Evolutionary conservation across 768 basidiomycete genomes (phyloP), one percentile per base, ranked within the genome.

Genomic region (Hydnomerulius pinastri): DNA sequence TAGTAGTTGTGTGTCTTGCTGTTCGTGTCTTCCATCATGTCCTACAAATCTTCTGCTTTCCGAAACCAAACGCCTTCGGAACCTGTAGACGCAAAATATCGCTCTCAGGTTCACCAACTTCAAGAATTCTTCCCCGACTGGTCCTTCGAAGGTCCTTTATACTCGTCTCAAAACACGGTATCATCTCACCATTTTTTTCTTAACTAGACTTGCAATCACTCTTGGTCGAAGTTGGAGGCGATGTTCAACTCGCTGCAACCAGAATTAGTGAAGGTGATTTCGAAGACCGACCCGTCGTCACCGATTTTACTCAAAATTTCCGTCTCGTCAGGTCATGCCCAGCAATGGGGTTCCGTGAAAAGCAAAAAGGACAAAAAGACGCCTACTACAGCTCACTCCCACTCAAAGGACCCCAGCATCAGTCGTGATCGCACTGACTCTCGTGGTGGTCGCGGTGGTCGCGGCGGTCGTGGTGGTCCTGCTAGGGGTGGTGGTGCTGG

Each of bases 311-410:
- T 66, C 44, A 62, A 28, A 29, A 50, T 43, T 50, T 36, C 47
- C 29, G 21, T 51, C 28, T 48, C 43, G 44, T n/a, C 64, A 92
- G 90, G 90, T 62, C 76, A 77, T 57, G 86, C 78, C 40, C 82
- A 85, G 66, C 87, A 86, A 62, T 93, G 90, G 90, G 90, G 81
- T 44, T 82, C 88, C 47, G 90, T 91, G 50, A 82, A 82, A 55
- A 86, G 82, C 69, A 92, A 91, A 81, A 93, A 90, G 75, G 89
- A 92, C 69, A 91, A 92, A 77, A 92, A 90, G 71, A 37, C 56
- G 0, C 59, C 77, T 11, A 43, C 74, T 17, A 36, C 75, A 25
- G 43, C 71, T 32, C 76, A 78, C 35, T 43, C 72, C 33, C 55
- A 62, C 37, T 66, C 83, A 42, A 87, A 83, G 69, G 80, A 86